Percentiles rank a stretch among this genome's conserved stretches.
These are phyloP conservation scores for Aureobasidium namibiae DNA, from an alignment of 2,329 filamentous ascomycete genomes.

Conservation along the genomic window DNA sequence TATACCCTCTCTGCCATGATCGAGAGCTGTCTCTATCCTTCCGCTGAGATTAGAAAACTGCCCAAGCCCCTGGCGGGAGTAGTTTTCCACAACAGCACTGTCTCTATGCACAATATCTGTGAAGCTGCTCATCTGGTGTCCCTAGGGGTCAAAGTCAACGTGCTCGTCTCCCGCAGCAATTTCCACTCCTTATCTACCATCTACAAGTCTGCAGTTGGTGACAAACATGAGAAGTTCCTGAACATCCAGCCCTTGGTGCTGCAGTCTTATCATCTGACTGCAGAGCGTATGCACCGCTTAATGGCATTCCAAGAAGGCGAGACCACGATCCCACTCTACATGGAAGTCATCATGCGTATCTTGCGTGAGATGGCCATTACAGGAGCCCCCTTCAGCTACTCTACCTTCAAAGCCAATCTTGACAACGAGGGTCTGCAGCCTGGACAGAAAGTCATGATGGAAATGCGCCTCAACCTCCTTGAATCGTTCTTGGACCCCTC, in stretches of 20 bases:
- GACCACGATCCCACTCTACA: slow-evolving; percentile 46
- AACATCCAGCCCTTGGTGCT: slow-evolving; percentile 40
- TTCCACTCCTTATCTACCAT: slow-evolving; percentile 32
- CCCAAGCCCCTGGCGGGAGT: slow-evolving; percentile 49
- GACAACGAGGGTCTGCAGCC: slow-evolving; percentile 33
- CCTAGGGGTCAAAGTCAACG: slow-evolving; percentile 37
- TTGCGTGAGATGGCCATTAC: slow-evolving; percentile 48
- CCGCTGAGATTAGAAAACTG: slow-evolving; percentile 34
- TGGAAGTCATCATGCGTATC: slow-evolving; percentile 48
- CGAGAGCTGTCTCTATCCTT: slow-evolving; percentile 49
- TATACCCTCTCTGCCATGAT: slow-evolving; percentile 53
- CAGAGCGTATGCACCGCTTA: slow-evolving; percentile 45
- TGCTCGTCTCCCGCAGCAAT: slow-evolving; percentile 46
- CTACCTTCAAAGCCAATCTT: slow-evolving; percentile 36
- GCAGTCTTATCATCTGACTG: slow-evolving; percentile 41
- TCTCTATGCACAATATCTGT: slow-evolving; percentile 43
- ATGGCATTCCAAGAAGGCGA: slow-evolving; percentile 43
- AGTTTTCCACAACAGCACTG: slow-evolving; percentile 50
- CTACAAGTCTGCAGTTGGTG: slow-evolving; percentile 33
- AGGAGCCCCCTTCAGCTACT: slow-evolving; percentile 41
- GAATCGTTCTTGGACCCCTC: slow-evolving; percentile 52
- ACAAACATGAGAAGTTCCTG: slow-evolving; percentile 30
- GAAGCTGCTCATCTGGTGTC: slow-evolving; percentile 51
- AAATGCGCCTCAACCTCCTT: slow-evolving; percentile 52
- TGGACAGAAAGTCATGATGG: slow-evolving; percentile 49